phyloP scores from a whole-genome alignment of 768 basidiomycete genomes.

The Rhizopogon vulgaris region DNA sequence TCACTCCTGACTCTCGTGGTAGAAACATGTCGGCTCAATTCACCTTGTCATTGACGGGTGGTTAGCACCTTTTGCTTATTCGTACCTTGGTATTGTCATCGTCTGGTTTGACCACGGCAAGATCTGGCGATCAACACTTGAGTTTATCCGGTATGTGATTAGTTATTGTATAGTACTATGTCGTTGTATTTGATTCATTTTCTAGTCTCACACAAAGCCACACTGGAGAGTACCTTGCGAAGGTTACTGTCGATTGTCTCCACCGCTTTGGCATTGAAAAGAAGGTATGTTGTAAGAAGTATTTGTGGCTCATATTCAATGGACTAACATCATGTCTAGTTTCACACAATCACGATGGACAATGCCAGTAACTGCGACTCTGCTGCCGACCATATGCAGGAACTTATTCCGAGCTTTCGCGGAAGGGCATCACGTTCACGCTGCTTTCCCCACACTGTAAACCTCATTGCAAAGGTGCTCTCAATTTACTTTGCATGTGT shows the following conservation, averaged over 20 bases:
- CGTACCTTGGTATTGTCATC: slow-evolving; percentile 28
- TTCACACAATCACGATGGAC: slow-evolving; percentile 26
- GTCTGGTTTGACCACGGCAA: slow-evolving; percentile 21
- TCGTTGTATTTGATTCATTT: too few species aligned
- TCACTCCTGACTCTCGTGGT: not conserved
- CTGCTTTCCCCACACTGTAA: slow-evolving; percentile 28
- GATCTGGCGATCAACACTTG: slow-evolving; percentile 25
- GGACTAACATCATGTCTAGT: slow-evolving; percentile 6
- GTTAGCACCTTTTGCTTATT: slow-evolving; percentile 23
- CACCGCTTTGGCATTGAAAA: slow-evolving; percentile 21
- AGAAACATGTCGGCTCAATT: slow-evolving; percentile 12
- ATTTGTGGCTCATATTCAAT: not conserved
- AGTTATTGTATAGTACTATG: too few species aligned
- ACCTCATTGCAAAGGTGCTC: slow-evolving; percentile 27
- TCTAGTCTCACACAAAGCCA: too few species aligned
- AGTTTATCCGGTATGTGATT: slow-evolving; percentile 22
- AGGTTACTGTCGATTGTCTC: too few species aligned
- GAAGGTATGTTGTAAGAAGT: slow-evolving; percentile 12
- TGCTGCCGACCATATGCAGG: slow-evolving; percentile 14
- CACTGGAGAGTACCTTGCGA: too few species aligned
- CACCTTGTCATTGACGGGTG: slow-evolving; percentile 31
- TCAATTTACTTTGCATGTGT: not conserved
- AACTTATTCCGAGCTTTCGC: slow-evolving; percentile 17
- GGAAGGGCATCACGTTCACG: slow-evolving; percentile 12
- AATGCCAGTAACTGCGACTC: slow-evolving; percentile 27